Base-by-base conservation (phyloP, 2,329 filamentous ascomycete species). In the Colletotrichum chlorophyti region DNA sequence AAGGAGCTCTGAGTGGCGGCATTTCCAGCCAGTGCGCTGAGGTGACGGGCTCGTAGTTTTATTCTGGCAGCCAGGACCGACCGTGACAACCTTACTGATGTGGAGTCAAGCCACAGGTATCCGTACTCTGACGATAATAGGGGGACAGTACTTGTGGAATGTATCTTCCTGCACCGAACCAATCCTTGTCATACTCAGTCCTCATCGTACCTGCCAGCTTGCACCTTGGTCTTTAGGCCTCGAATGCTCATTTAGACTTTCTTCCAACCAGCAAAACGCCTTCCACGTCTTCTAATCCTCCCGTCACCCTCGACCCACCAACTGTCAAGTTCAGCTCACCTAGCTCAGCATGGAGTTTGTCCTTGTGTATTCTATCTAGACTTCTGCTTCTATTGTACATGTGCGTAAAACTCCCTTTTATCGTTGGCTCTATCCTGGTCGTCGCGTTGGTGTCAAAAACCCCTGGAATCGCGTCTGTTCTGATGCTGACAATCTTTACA, bases 401-500 rank as follows among this genome's bases (percentile, higher is more conserved):
- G 60, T 62, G 61, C 15, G 60, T 58, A 8, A 17, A 31, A 14
- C 24, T 5, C 19, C 32, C 10, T 24, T n/a, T 31, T 24, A 34
- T 40, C 24, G 23, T 29, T 12, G 23, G n/a, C 26, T 53, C 15
- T 23, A 9, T 27, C 19, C n/a, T 10, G 29, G 35, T 14, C 17
- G 58, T 53, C 58, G 54, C 54, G 54, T 61, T 38, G 21, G 29
- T 50, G 49, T 45, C 23, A 60, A 54, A 37, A 54, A 23, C 51
- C 15, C 40, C 37, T 34, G 43, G 57, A 32, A 19, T 27, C 51
- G 57, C 57, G 45, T 51, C 40, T 35, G 27, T 40, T 55, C 63
- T 55, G 31, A 63, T 69, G 24, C 64, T 71, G 27, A 69, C 66
- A 17, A 67, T 63, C 8, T 64, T 65, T 54, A 68, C 59, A 6